These are phyloP conservation scores for Diaporthe ampelina DNA, from an alignment of 2,329 filamentous ascomycete genomes.

Conservation along the genomic window DNA sequence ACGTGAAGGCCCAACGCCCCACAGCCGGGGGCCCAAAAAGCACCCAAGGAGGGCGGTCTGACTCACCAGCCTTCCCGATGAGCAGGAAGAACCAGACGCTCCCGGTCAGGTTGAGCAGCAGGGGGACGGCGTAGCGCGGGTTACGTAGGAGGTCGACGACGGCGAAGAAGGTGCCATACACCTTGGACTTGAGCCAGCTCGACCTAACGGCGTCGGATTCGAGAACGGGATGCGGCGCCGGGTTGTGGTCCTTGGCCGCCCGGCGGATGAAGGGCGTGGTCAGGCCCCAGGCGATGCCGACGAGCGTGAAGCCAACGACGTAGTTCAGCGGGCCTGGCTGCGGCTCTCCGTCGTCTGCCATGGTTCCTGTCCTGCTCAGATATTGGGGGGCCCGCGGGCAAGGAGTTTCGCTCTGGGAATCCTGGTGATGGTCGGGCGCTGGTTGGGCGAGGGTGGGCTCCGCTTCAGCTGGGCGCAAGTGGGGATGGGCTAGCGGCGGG, in stretches of 20 bases:
- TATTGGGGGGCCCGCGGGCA: not conserved
- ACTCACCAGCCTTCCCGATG: constrained; percentile 79
- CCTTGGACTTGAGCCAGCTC: constrained; percentile 73
- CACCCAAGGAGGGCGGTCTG: not conserved
- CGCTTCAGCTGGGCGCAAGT: constrained; percentile 24
- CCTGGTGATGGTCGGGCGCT: constrained; percentile 11
- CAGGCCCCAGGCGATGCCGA: constrained; percentile 93
- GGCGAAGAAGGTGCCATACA: constrained; percentile 78
- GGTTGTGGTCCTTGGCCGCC: constrained; percentile 82
- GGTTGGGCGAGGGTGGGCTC: constrained; percentile 16
- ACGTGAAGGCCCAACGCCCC: constrained; percentile 15
- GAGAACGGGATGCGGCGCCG: constrained; percentile 70
- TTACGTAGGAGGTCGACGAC: constrained; percentile 84
- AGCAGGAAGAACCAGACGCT: constrained; percentile 97
- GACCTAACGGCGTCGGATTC: constrained; percentile 63
- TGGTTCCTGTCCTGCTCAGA: not conserved
- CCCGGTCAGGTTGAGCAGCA: constrained; percentile 90
- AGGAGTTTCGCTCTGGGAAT: not conserved
- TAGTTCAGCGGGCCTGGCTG: constrained; percentile 79
- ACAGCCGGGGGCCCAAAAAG: constrained; percentile 1
- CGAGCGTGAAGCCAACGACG: constrained; percentile 88
- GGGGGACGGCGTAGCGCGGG: constrained; percentile 85
- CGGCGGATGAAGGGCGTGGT: constrained; percentile 93
- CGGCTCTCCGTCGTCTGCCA: constrained; percentile 40
- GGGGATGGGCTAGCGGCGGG: constrained; percentile 1